Evolutionary conservation across 2,329 filamentous ascomycete species (phyloP).

Genomic region (Botrytis paeoniae): DNA sequence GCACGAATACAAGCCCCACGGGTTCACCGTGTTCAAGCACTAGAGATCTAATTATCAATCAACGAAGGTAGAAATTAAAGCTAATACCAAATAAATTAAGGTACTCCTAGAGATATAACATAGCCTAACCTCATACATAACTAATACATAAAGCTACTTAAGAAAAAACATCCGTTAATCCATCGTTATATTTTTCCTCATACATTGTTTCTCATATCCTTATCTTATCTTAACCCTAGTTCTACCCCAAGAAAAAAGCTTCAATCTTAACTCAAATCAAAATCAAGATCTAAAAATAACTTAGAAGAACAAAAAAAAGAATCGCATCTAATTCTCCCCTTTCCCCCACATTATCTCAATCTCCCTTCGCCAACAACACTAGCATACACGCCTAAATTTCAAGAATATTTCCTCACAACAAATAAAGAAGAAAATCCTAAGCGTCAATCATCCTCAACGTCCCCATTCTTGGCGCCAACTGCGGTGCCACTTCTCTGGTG

Average conservation of each 20-base stretch:
- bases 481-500: not conserved
- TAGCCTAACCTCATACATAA: not conserved
- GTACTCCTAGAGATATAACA: not conserved
- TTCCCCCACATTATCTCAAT: not conserved
- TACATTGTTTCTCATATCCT: not conserved
- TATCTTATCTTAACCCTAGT: not conserved
- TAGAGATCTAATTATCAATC: not conserved
- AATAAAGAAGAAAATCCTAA: not conserved
- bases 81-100: not conserved
- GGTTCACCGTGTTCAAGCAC: not conserved
- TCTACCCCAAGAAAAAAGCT: not conserved
- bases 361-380: not conserved
- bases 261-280: not conserved
- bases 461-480: not conserved
- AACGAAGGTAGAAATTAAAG: not conserved
- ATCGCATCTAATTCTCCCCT: not conserved
- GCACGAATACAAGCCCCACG: not conserved
- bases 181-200: conserved; percentile 1
- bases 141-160: not conserved
- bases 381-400: too few relatives aligned
- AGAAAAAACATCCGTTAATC: not conserved
- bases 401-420: not conserved
- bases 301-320: not conserved
- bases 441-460: not conserved
- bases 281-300: not conserved